Evolutionary conservation across 2,329 filamentous ascomycete species (phyloP), one percentile per base, ranked within the genome.

Genomic region (Neofusicoccum laricinum): DNA sequence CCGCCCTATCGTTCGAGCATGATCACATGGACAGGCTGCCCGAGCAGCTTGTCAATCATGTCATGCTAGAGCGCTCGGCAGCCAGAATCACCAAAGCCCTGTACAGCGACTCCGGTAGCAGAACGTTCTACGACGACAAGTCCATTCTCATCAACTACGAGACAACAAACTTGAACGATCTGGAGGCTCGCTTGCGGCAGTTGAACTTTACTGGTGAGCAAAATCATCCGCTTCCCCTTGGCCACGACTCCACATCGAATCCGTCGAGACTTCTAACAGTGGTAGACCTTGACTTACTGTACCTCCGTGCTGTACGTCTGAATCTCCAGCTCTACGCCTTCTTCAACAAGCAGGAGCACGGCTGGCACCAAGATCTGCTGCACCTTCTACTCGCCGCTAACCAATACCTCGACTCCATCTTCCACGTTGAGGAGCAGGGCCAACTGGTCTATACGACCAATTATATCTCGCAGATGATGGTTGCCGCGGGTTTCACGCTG

Each of bases 391-490:
- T 88, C 66, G 88, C 90, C 4, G 87, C 90, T 2, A 86, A 85
- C 45, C 82, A 82, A 66, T 92, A 92, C 71, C 82, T 93, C 21
- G 88, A 91, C 59, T 74, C 75, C 10, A 78, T 79, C 1, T 80
- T 83, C 66, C 84, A 87, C 65, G 80, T 90, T 10, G 63, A 82
- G 38, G 71, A 75, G 61, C 82, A 85, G 7, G 82, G 83, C 55
- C 83, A 89, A 57, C 79, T 92, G 32, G 84, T 84, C 57, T 88
- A 90, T 70, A 85, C 87, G 30, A 89, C 86, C 68, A 92, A 90
- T 73, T 93, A 93, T 75, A 86, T 94, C 61, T 88, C 92, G 73
- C 91, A 94, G 76, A 93, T 94, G 89, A 86, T 93, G 64, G 86
- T 93, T n/a, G 91, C 90, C 2, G 90, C 89, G 4, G 88, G 89